These are phyloP conservation scores for Hansenula anomala DNA, from an alignment of 1,139 yeast genomes.

Conservation along the genomic window DNA sequence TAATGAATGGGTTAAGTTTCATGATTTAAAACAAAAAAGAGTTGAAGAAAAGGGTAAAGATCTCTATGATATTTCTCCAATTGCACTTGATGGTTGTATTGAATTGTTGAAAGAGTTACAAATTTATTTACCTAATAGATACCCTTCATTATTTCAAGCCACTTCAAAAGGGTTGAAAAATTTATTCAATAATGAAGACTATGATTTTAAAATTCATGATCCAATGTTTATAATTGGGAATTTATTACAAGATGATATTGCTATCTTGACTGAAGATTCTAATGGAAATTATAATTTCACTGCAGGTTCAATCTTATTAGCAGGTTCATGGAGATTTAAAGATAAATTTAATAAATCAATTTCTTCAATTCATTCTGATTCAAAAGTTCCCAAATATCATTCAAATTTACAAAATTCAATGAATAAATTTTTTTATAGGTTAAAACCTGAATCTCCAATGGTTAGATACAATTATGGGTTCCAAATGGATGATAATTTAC, in stretches of 20 bases:
- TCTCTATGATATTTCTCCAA: constrained; percentile 42
- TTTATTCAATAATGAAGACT: constrained; percentile 44
- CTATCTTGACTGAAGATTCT: constrained; percentile 50
- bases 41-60: constrained; percentile 39
- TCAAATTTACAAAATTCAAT: constrained; percentile 49
- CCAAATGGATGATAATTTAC: constrained; percentile 54
- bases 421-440: constrained; percentile 53
- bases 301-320: constrained; percentile 53
- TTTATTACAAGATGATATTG: constrained; percentile 57
- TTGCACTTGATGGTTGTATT: constrained; percentile 47
- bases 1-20: constrained; percentile 51
- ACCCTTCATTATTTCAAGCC: constrained; percentile 45
- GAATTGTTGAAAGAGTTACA: constrained; percentile 49
- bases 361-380: constrained; percentile 49
- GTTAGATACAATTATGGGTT: constrained; percentile 57
- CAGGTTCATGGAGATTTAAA: constrained; percentile 55
- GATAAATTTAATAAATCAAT: constrained; percentile 48
- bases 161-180: constrained; percentile 45
- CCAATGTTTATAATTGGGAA: constrained; percentile 52
- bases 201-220: constrained; percentile 52
- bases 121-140: constrained; percentile 45
- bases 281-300: constrained; percentile 48
- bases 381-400: constrained; percentile 56
- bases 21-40: constrained; percentile 43
- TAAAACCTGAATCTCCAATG: constrained; percentile 47